Evolutionary conservation across 805 yeast species (phyloP).

Genomic region (Sungouiella blattae): DNA sequence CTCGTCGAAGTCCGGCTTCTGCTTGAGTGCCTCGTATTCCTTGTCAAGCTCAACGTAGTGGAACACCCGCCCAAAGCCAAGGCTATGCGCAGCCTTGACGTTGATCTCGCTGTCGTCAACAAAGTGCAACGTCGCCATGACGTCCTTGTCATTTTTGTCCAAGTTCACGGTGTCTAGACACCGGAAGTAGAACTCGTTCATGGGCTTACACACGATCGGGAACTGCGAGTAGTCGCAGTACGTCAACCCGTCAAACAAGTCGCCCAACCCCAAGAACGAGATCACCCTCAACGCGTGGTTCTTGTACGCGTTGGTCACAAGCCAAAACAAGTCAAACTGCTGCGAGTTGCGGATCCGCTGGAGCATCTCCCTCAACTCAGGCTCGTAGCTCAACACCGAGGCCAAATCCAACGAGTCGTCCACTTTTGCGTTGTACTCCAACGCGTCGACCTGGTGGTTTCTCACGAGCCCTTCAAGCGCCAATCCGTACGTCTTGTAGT

Average conservation of each 20-base stretch:
- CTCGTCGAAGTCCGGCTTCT: constrained; percentile 26
- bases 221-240: constrained; percentile 79
- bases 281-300: constrained; percentile 84
- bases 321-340: constrained; percentile 78
- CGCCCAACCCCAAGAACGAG: constrained; percentile 81
- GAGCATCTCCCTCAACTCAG: constrained; percentile 50
- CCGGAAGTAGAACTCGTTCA: constrained; percentile 58
- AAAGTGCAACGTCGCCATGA: constrained; percentile 53
- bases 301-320: constrained; percentile 91
- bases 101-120: constrained; percentile 86
- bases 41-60: constrained; percentile 73
- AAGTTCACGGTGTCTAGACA: constrained; percentile 67
- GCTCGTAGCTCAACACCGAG: constrained; percentile 64
- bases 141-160: constrained; percentile 27
- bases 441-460: constrained; percentile 71
- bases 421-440: constrained; percentile 82
- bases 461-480: constrained; percentile 87
- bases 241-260: constrained; percentile 89
- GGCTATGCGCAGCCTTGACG: constrained; percentile 63
- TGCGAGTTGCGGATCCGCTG: constrained; percentile 36
- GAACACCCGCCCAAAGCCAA: constrained; percentile 70
- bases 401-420: constrained; percentile 92
- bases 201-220: constrained; percentile 87
- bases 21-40: constrained; percentile 37
- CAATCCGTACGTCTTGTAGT: constrained; percentile 84